phyloP scores from a whole-genome alignment of 2,329 filamentous ascomycete species.

The Lithohypha guttulata region DNA sequence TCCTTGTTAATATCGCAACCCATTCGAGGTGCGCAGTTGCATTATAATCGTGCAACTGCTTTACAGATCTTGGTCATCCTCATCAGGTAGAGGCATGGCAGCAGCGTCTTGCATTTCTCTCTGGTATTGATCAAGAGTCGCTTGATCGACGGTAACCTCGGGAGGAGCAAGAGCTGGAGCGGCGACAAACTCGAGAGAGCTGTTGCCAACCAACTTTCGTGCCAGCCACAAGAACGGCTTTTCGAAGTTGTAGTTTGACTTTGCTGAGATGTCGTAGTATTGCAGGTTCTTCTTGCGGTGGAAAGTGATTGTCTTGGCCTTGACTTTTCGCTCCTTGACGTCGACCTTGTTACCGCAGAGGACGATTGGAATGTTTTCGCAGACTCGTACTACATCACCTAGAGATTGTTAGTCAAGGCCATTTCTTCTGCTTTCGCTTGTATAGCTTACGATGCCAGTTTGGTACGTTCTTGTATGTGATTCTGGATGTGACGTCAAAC shows the following conservation, averaged over 20 bases:
- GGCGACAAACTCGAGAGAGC: constrained; percentile 88
- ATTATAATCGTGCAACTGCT: constrained; percentile 8
- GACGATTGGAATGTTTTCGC: constrained; percentile 98
- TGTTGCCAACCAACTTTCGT: constrained; percentile 95
- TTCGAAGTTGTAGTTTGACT: constrained; percentile 99
- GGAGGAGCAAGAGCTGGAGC: constrained; percentile 89
- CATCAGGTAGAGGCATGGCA: constrained; percentile 77
- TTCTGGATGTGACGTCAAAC: constrained; percentile 98
- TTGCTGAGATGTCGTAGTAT: constrained; percentile 99
- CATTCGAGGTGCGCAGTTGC: neutral
- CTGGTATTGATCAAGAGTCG: constrained; percentile 69
- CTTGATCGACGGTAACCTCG: constrained; percentile 78
- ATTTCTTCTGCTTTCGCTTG: neutral
- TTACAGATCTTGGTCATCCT: constrained; percentile 64
- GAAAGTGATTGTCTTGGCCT: constrained; percentile 99
- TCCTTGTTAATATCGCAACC: too few relatives aligned
- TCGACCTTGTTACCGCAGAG: constrained; percentile 99
- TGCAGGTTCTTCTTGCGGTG: constrained; percentile 99
- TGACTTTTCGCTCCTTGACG: constrained; percentile 99
- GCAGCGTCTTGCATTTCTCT: constrained; percentile 80
- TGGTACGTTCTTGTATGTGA: constrained; percentile 99
- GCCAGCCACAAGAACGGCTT: constrained; percentile 99
- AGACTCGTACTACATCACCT: constrained; percentile 98
- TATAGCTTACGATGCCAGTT: constrained; percentile 94
- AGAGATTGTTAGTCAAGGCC: constrained; percentile 4